Conservation (phyloP, 1,284 basidiomycete genomes). For the Cerioporus squamosus region DNA sequence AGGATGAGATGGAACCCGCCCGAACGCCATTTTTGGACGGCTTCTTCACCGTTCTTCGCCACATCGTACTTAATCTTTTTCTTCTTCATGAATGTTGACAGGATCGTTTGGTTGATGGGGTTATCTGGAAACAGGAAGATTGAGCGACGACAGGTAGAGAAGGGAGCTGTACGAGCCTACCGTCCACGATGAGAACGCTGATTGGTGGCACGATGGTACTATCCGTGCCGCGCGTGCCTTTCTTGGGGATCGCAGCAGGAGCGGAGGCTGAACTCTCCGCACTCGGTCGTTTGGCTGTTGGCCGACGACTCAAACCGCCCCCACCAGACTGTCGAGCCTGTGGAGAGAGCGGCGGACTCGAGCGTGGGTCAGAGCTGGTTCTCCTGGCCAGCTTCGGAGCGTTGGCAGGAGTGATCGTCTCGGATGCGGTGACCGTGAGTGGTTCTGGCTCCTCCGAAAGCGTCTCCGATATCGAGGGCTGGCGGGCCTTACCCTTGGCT, state of each 20-base stretch:
- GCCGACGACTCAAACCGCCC: slow-evolving; percentile 2
- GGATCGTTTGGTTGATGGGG: slow-evolving; percentile 96
- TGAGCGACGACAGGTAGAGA: neutral
- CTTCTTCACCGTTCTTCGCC: slow-evolving; percentile 95
- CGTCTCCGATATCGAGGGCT: slow-evolving; percentile 10
- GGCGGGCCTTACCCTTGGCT: slow-evolving; percentile 19
- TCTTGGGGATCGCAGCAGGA: slow-evolving; percentile 29
- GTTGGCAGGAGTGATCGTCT: slow-evolving; percentile 2
- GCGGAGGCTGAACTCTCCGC: slow-evolving; percentile 21
- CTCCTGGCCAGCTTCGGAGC: slow-evolving; percentile 17
- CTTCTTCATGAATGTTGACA: slow-evolving; percentile 95
- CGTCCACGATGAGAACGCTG: slow-evolving; percentile 95
- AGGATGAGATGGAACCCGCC: slow-evolving; percentile 96
- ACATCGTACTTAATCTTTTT: slow-evolving; percentile 97
- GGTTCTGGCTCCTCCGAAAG: slow-evolving; percentile 1
- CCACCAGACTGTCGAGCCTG: slow-evolving; percentile 23
- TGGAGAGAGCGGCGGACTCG: slow-evolving; percentile 31
- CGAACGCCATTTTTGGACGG: slow-evolving; percentile 94
- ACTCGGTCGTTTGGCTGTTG: slow-evolving; percentile 18
- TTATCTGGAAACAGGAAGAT: slow-evolving; percentile 70
- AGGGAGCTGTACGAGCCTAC: slow-evolving; percentile 46
- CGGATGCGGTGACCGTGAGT: slow-evolving; percentile 4
- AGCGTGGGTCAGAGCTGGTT: slow-evolving; percentile 17
- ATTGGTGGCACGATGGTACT: slow-evolving; percentile 88
- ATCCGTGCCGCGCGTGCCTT: slow-evolving; percentile 28